Base-by-base conservation (phyloP, 192 early-diverging fungal species). In the Thamnidium elegans region DNA sequence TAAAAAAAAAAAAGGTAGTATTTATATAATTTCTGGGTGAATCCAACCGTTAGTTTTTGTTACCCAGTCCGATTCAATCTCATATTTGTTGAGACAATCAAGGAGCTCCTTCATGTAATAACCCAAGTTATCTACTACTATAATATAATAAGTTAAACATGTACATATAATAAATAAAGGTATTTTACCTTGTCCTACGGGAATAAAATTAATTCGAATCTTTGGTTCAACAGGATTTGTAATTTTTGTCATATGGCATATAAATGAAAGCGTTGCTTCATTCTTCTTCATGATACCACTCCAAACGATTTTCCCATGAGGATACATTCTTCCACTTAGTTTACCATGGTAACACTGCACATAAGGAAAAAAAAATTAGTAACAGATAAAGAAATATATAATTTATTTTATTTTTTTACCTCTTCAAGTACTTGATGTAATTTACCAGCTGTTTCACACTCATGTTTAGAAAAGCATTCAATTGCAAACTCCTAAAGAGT, bases 401-500 rank as follows among this genome's bases (percentile, higher is more conserved):
- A n/a, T n/a, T n/a, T n/a, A n/a, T n/a, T n/a, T n/a, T n/a, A n/a
- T 1, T 39, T 2, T 7, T 11, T 64, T 54, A 53, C 63, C 50
- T 69, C 59, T 46, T 69, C 60, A 34, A 69, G 67, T 14, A 69
- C 51, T 46, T 69, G 67, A 44, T 69, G 58, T 15, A 69, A 51
- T 26, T 69, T 69, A 51, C 58, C 58, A 14, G 67, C 67, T 46
- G 58, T 34, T 46, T 69, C 67, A 7, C 42, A 62, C 47, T 69
- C 67, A 47, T 61, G 51, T 4, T 47, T 58, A 0, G 56, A 58
- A 53, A 50, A 45, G 32, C 51, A 60, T 50, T 69, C 59, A 21
- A 69, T 62, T 13, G 17, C 17, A 53, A 69, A 23, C 1, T 50
- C 58, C 50, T 45, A 36, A 3, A 39, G 5, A 39, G 36, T 9